Percentiles rank a stretch among this genome's conserved stretches.
These are phyloP conservation scores for Dalbergia cochinchinensis DNA, from an alignment of 306 rosid species.

Conservation along the genomic window DNA sequence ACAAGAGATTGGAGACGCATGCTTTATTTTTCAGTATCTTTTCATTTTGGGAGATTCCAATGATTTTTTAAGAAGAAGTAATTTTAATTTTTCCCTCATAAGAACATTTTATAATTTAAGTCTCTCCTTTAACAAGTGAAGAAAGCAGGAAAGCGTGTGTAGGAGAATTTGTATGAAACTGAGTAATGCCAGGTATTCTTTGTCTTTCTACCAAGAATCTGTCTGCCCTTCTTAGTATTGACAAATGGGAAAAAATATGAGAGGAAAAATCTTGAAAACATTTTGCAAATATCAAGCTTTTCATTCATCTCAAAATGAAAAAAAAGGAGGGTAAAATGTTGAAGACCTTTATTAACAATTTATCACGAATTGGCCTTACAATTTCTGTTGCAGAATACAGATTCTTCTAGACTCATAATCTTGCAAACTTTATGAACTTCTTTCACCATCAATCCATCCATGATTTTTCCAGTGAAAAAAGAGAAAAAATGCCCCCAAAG, in stretches of 20 bases:
- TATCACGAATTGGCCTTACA: constrained; percentile 24
- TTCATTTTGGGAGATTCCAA: too few species aligned
- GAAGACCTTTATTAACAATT: constrained; percentile 18
- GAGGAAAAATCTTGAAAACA: neutral
- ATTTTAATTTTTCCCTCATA: too few species aligned
- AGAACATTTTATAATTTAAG: too few species aligned
- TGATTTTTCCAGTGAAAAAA: constrained; percentile 43
- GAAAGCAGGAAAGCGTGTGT: too few species aligned
- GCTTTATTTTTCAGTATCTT: too few species aligned
- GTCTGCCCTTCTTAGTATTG: neutral
- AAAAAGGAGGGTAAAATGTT: neutral
- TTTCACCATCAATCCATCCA: constrained; percentile 42
- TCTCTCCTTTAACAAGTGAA: too few species aligned
- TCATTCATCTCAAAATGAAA: neutral
- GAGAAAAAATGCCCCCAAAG: constrained; percentile 34
- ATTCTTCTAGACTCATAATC: constrained; percentile 34
- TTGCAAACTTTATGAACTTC: constrained; percentile 38
- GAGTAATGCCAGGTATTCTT: neutral
- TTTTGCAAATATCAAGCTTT: constrained; percentile 4
- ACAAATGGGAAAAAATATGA: neutral
- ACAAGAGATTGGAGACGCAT: too few species aligned
- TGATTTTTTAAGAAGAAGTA: too few species aligned
- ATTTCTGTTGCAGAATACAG: constrained; percentile 31
- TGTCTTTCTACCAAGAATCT: neutral
- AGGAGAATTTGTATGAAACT: neutral